Evolutionary conservation across 2,329 filamentous ascomycete species (phyloP).

Genomic region (Pyrenophora tritici-repentis): DNA sequence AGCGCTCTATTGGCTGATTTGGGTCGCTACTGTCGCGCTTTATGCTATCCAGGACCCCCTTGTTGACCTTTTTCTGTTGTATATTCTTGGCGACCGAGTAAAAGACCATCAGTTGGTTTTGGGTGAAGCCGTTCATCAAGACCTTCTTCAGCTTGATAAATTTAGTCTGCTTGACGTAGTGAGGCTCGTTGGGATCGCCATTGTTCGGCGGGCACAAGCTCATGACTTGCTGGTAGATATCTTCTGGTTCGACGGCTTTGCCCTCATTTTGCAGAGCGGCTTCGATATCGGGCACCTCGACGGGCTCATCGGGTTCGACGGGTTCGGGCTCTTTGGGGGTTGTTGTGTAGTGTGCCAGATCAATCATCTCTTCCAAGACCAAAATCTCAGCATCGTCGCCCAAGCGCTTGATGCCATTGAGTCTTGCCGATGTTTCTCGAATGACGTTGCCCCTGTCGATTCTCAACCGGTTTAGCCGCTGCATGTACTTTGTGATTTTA

Average conservation of each 20-base stretch:
- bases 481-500: constrained; percentile 15
- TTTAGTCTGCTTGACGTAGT: constrained; percentile 34
- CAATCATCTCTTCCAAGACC: constrained; percentile 37
- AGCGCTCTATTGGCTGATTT: constrained; percentile 27
- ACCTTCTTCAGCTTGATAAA: constrained; percentile 32
- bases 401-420: constrained; percentile 39
- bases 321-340: constrained; percentile 3
- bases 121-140: constrained; percentile 36
- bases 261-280: constrained; percentile 35
- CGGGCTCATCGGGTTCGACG: constrained; percentile 10
- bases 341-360: constrained; percentile 1
- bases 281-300: constrained; percentile 30
- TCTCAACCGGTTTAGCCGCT: constrained; percentile 27
- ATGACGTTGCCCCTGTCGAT: constrained; percentile 29
- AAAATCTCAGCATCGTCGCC: constrained; percentile 45
- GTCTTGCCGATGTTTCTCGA: constrained; percentile 33
- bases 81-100: constrained; percentile 35
- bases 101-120: constrained; percentile 38
- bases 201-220: constrained; percentile 34
- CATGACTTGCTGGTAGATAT: constrained; percentile 39
- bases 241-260: constrained; percentile 28
- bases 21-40: constrained; percentile 15
- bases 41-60: constrained; percentile 25
- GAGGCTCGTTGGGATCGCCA: constrained; percentile 25
- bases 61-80: constrained; percentile 17